Evolutionary conservation across 1,284 basidiomycete species (phyloP).

Genomic region (Blastosporella zonata): DNA sequence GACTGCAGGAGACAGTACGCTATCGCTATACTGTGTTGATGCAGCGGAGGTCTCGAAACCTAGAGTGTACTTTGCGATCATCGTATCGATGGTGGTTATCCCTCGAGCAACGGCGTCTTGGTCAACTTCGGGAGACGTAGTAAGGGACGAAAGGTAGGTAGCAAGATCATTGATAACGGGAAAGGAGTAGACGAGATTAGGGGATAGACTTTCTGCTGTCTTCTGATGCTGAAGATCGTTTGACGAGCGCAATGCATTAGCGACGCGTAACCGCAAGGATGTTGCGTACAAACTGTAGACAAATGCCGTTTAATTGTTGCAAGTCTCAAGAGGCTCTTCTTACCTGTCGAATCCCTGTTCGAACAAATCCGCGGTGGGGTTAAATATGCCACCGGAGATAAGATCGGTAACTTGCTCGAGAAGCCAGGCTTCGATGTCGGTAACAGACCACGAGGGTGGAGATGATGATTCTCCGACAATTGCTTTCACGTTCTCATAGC

Average conservation of each 20-base stretch:
- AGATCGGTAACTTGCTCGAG: constrained; percentile 4
- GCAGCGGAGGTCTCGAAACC: not conserved
- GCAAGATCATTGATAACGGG: constrained; percentile 4
- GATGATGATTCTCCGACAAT: not conserved
- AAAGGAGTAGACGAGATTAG: constrained; percentile 5
- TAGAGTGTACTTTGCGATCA: constrained; percentile 7
- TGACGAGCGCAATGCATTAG: not conserved
- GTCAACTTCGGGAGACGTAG: not conserved
- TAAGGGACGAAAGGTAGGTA: not conserved
- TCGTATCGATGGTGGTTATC: not conserved
- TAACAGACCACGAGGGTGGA: constrained; percentile 1
- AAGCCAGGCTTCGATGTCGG: not conserved
- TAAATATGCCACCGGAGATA: not conserved
- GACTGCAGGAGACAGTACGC: not conserved
- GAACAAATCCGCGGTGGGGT: constrained; percentile 3
- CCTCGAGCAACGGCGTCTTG: not conserved
- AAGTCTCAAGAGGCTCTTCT: not conserved
- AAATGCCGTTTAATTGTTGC: not conserved
- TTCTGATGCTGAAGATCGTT: not conserved
- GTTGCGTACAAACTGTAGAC: constrained; percentile 2
- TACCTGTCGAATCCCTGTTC: constrained; percentile 10
- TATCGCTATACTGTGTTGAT: not conserved
- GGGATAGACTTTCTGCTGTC: not conserved
- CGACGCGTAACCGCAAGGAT: constrained; percentile 5
- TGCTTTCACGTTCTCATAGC: not conserved